Conservation (phyloP, 768 basidiomycete species). For the Xanthoconium stramineum region DNA sequence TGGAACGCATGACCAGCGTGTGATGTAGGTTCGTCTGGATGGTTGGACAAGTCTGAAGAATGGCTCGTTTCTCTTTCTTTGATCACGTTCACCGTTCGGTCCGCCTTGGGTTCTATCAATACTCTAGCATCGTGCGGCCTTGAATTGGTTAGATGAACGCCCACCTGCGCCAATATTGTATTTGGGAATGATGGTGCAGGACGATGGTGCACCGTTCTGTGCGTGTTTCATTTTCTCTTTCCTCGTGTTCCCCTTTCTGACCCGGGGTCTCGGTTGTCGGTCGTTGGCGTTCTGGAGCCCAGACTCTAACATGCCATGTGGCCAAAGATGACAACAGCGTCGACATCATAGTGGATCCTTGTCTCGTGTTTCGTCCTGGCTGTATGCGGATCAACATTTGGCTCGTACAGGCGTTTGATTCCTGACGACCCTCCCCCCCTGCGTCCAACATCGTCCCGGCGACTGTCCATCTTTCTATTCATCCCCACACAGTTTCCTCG, state of each 20-base stretch:
- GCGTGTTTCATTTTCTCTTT: conserved; percentile 24
- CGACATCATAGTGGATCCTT: neutral
- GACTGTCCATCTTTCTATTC: conserved; percentile 74
- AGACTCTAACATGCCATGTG: neutral
- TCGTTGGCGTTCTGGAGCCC: neutral
- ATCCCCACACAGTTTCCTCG: conserved; percentile 50
- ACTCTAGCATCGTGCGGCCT: too few species aligned
- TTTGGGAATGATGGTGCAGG: conserved; percentile 77
- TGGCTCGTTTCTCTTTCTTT: neutral
- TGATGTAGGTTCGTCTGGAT: conserved; percentile 41
- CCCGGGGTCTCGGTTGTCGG: neutral
- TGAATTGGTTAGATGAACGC: conserved; percentile 77
- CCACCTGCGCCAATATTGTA: conserved; percentile 77
- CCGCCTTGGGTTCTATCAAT: too few species aligned
- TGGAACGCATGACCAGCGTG: conserved; percentile 76
- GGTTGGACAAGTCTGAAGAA: conserved; percentile 12
- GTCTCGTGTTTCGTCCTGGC: neutral
- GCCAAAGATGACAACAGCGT: neutral
- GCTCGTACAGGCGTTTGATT: conserved; percentile 28
- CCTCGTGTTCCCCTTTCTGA: neutral
- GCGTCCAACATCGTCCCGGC: conserved; percentile 43
- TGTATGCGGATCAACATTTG: conserved; percentile 4
- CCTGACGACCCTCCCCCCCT: conserved; percentile 25
- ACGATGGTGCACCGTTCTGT: conserved; percentile 75
- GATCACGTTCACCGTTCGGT: too few species aligned